Base-by-base conservation (phyloP, 768 basidiomycete genomes). In the Suillus sp. region DNA sequence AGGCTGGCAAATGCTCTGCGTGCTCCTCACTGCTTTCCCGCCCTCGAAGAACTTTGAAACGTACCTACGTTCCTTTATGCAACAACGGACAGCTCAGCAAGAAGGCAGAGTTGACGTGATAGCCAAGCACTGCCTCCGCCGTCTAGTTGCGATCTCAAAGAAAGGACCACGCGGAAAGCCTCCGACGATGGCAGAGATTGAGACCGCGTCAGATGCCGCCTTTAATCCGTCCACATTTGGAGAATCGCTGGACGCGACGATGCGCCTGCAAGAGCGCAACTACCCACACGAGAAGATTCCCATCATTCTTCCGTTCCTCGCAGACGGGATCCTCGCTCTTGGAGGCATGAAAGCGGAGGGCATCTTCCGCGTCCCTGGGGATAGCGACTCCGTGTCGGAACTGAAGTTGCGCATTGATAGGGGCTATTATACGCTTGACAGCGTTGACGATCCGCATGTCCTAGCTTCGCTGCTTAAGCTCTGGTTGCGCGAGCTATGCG, bases 141-240 rank as follows among this genome's bases (percentile, higher is more conserved):
- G 93, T 62, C 81, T 96, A 1, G 80, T 78, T 6, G 81, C 84
- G 63, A 88, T 96, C 61, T 83, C 92, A 4, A 87, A 87, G 74
- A 94, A 92, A 71, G 95, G 95, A 0, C 92, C 93, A 0, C 81
- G 92, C 67, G 93, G 94, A 2, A 94, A 93, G 70, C 83, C 92
- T 0, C 92, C 95, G 3, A 85, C 87, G 1, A 77, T 86, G 27
- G 82, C 88, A 11, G 96, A 98, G 77, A 96, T 98, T 62, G 95
- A 96, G 78, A 93, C 90, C 2, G 95, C 95, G 25, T 90, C 92
- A 86, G 93, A 95, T 69, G 94, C 95, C 32, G 95, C 96, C 9
- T 98, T 97, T 78, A 92, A 95, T 66, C 94, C 95, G 0, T 95
- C 93, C 1, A 95, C 92, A 1, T 98, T 97, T 70, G 94, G 95